phyloP scores from a whole-genome alignment of 352 stramenopile genomes.

The Blastocystis hominis region DNA sequence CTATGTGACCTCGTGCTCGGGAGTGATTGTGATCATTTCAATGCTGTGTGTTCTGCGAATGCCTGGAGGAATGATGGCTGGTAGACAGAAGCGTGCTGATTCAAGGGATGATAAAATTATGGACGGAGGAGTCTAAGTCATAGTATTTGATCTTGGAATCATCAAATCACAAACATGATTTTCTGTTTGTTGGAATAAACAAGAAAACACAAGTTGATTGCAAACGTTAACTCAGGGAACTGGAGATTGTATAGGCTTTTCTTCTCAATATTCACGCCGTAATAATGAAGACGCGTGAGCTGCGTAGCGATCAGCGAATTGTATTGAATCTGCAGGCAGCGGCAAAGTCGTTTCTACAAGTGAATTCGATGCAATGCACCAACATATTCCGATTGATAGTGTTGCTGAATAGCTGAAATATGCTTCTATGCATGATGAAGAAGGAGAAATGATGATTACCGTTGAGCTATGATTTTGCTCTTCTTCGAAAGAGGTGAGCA shows the following conservation, averaged over 20 bases:
- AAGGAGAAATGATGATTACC: neutral
- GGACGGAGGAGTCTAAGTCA: too few relatives aligned
- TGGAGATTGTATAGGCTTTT: neutral
- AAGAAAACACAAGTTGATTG: neutral
- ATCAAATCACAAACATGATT: neutral
- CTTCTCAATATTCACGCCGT: neutral
- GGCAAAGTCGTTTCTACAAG: conserved; percentile 11
- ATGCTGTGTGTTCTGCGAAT: neutral
- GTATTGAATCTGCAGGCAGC: neutral
- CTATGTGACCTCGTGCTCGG: neutral
- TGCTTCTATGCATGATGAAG: neutral
- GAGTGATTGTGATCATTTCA: neutral
- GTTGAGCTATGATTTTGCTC: neutral
- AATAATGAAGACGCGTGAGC: neutral
- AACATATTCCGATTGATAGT: neutral
- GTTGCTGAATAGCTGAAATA: neutral
- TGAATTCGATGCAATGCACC: neutral
- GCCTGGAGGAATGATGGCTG: neutral
- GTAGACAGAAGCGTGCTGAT: neutral
- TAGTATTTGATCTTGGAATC: too few relatives aligned
- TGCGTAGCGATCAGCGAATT: neutral
- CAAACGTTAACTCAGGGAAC: neutral
- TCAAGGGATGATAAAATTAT: neutral
- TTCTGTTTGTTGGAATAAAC: neutral
- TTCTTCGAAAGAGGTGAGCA: neutral